These are phyloP conservation scores for Yarrowia divulgata DNA, from an alignment of 805 yeast genomes.

Conservation along the genomic window DNA sequence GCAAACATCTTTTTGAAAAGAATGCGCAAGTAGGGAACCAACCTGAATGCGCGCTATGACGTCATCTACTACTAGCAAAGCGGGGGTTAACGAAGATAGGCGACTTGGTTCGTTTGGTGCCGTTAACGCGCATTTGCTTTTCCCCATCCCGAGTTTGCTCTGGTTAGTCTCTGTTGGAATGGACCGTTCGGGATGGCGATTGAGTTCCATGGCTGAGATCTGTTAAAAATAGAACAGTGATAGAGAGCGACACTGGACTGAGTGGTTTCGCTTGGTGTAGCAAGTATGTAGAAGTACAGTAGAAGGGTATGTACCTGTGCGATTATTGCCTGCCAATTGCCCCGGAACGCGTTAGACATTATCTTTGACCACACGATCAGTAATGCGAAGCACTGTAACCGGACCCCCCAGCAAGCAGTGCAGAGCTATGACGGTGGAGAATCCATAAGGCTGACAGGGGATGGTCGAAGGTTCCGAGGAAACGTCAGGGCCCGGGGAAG, in stretches of 20 bases:
- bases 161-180: conserved; percentile 1
- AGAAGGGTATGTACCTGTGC: no score
- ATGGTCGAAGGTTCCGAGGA: background rate
- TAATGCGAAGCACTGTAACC: no score
- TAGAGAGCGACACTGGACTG: no score
- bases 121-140: background rate
- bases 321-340: no score
- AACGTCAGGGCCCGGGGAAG: no score
- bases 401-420: no score
- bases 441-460: background rate
- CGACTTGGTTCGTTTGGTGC: background rate
- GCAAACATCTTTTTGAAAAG: background rate
- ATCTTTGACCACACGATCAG: no score
- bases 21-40: background rate
- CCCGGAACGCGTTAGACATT: no score
- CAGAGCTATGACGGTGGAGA: no score
- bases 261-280: no score
- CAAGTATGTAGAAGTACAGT: no score
- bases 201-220: background rate
- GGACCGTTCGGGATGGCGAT: background rate
- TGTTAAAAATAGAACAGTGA: no score
- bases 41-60: background rate
- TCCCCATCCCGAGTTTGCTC: background rate
- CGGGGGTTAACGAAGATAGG: background rate
- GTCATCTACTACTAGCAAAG: background rate